Percentiles rank a stretch among this genome's conserved stretches.
Conservation (phyloP, 495 filamentous ascomycete genomes). For the Viridothelium virens region DNA sequence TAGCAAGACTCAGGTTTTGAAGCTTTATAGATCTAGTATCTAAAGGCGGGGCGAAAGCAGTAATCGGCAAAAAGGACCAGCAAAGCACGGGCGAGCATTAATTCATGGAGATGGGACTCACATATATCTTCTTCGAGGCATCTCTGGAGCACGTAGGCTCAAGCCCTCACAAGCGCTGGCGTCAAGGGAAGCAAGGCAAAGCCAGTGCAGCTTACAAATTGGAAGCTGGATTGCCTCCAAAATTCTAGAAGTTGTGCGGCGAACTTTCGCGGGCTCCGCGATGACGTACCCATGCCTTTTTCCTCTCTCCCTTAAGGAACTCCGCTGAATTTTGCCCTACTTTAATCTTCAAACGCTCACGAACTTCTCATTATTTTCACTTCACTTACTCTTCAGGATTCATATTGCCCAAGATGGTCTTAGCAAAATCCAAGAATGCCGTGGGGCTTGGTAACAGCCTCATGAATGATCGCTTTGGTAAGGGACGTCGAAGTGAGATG, state of each 20-base stretch:
- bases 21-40: too few relatives aligned
- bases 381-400: neutral
- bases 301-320: neutral
- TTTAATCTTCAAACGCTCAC: neutral
- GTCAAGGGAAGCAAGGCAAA: neutral
- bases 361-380: slow-evolving; percentile 14
- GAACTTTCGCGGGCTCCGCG: slow-evolving; percentile 4
- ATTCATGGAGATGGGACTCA: slow-evolving; percentile 40
- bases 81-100: neutral
- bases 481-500: slow-evolving; percentile 67
- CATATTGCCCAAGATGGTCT: slow-evolving; percentile 57
- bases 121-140: slow-evolving; percentile 88
- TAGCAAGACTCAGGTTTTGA: too few relatives aligned
- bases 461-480: slow-evolving; percentile 86
- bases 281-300: neutral
- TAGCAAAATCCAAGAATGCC: slow-evolving; percentile 89
- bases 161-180: neutral
- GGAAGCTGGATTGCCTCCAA: neutral
- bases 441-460: slow-evolving; percentile 87
- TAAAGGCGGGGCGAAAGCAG: too few relatives aligned
- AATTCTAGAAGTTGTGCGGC: slow-evolving; percentile 3
- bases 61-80: neutral
- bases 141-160: slow-evolving; percentile 36
- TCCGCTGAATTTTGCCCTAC: neutral
- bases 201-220: neutral